These are phyloP conservation scores for Macroventuria anomochaeta DNA, from an alignment of 2,329 filamentous ascomycete species.

Conservation along the genomic window DNA sequence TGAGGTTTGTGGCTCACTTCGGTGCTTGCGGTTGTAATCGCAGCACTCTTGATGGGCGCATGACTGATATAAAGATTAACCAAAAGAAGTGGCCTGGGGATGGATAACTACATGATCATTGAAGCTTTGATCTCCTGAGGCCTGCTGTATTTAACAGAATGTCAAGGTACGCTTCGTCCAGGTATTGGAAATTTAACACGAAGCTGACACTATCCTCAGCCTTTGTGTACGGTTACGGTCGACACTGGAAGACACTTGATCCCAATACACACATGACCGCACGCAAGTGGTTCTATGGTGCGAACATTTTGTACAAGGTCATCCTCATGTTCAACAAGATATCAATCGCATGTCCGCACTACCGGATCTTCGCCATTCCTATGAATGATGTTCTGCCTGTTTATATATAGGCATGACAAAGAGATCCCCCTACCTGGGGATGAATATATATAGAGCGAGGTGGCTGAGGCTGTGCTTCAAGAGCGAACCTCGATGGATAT, in stretches of 20 bases:
- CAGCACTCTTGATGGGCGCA: slow-evolving; percentile 26
- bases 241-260: slow-evolving; percentile 24
- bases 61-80: slow-evolving; percentile 25
- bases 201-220: slow-evolving; percentile 15
- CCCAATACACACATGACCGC: slow-evolving; percentile 24
- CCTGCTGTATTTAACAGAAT: slow-evolving; percentile 31
- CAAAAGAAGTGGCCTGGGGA: slow-evolving; percentile 26
- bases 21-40: slow-evolving; percentile 28
- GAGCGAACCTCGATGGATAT: slow-evolving; percentile 37
- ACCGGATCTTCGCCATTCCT: slow-evolving; percentile 43
- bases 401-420: too few species aligned
- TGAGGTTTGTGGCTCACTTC: slow-evolving; percentile 33
- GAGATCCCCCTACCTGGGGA: too few species aligned
- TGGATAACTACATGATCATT: slow-evolving; percentile 36
- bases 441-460: too few species aligned
- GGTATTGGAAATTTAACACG: not conserved
- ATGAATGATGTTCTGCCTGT: too few species aligned
- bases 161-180: slow-evolving; percentile 24
- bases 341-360: slow-evolving; percentile 43
- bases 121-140: slow-evolving; percentile 26
- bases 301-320: slow-evolving; percentile 48
- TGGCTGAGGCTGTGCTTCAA: slow-evolving; percentile 38
- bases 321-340: slow-evolving; percentile 46
- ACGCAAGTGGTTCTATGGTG: slow-evolving; percentile 40
- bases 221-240: slow-evolving; percentile 32